Percentiles rank a stretch among this genome's conserved stretches.
phyloP scores from a whole-genome alignment of 1,139 yeast genomes.

The Hansenula anomala region DNA sequence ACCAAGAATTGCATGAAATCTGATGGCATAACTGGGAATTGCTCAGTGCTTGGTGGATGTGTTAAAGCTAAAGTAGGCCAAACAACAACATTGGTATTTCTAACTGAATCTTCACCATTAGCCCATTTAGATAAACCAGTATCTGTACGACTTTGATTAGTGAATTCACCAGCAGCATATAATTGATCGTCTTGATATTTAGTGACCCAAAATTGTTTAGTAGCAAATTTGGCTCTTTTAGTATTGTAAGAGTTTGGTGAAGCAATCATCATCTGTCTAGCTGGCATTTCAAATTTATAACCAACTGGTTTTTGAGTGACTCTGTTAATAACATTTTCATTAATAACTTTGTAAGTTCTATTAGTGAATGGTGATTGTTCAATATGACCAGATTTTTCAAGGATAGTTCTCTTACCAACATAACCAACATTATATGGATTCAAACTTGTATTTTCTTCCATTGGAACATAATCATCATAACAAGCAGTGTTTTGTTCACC shows the following conservation, averaged over 20 bases:
- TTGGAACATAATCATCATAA: conserved; percentile 66
- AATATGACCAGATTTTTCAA: conserved; percentile 69
- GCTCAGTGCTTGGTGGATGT: conserved; percentile 85
- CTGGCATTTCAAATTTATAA: conserved; percentile 74
- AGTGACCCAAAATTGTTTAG: conserved; percentile 58
- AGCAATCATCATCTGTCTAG: conserved; percentile 62
- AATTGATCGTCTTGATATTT: conserved; percentile 51
- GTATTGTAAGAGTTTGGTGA: conserved; percentile 45
- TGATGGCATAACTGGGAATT: conserved; percentile 92
- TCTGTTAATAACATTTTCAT: conserved; percentile 75
- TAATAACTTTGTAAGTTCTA: conserved; percentile 74
- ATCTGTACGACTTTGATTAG: conserved; percentile 53
- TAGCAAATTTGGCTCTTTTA: conserved; percentile 54
- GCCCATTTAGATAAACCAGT: conserved; percentile 57
- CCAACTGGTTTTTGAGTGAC: conserved; percentile 76
- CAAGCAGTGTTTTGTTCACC: conserved; percentile 79
- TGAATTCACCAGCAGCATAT: conserved; percentile 62
- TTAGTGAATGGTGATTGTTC: conserved; percentile 76
- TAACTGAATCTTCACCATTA: conserved; percentile 62
- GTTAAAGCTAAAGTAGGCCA: conserved; percentile 90
- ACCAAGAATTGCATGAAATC: conserved; percentile 68
- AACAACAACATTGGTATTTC: conserved; percentile 76
- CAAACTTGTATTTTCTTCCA: conserved; percentile 49
- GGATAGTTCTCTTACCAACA: conserved; percentile 54
- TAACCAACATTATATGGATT: conserved; percentile 80